phyloP scores from a whole-genome alignment of 2,329 filamentous ascomycete species.

The Pseudonectria foliicola region DNA sequence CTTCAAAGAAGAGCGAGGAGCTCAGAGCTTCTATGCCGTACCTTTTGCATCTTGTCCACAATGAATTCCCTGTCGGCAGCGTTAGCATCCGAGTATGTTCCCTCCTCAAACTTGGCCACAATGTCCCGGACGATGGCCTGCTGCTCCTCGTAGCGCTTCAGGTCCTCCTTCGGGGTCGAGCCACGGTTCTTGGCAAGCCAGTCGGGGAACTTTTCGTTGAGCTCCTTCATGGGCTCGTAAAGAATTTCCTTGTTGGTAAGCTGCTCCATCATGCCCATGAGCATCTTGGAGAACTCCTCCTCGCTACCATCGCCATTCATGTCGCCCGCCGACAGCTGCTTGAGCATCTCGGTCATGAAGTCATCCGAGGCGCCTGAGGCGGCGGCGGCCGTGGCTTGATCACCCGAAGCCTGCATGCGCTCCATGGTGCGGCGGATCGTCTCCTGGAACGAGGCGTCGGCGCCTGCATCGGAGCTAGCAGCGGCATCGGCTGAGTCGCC shows the following conservation, averaged over 20 bases:
- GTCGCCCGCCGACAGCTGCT: slow-evolving; percentile 63
- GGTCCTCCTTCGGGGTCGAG: slow-evolving; percentile 60
- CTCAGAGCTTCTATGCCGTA: slow-evolving; percentile 33
- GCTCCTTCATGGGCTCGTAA: slow-evolving; percentile 97
- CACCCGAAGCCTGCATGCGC: slow-evolving; percentile 84
- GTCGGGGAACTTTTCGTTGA: slow-evolving; percentile 82
- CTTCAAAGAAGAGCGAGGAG: neutral
- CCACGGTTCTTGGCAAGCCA: slow-evolving; percentile 77
- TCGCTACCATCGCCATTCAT: slow-evolving; percentile 54
- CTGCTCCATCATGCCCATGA: slow-evolving; percentile 98
- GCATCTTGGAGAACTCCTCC: slow-evolving; percentile 88
- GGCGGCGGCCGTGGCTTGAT: slow-evolving; percentile 74
- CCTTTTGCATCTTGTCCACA: slow-evolving; percentile 96
- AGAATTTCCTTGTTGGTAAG: slow-evolving; percentile 96
- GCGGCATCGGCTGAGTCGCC: slow-evolving; percentile 21
- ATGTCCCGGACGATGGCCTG: slow-evolving; percentile 76
- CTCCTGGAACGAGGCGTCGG: slow-evolving; percentile 75
- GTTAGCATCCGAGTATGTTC: slow-evolving; percentile 75
- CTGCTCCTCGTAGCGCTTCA: slow-evolving; percentile 76
- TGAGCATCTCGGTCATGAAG: slow-evolving; percentile 85
- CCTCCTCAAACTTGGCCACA: slow-evolving; percentile 78
- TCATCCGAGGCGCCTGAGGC: slow-evolving; percentile 64
- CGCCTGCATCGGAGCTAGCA: slow-evolving; percentile 28
- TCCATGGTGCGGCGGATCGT: slow-evolving; percentile 93
- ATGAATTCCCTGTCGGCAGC: slow-evolving; percentile 80